These are phyloP conservation scores for Blastobotrys chiropterorum DNA, from an alignment of 805 yeast species.

Conservation along the genomic window DNA sequence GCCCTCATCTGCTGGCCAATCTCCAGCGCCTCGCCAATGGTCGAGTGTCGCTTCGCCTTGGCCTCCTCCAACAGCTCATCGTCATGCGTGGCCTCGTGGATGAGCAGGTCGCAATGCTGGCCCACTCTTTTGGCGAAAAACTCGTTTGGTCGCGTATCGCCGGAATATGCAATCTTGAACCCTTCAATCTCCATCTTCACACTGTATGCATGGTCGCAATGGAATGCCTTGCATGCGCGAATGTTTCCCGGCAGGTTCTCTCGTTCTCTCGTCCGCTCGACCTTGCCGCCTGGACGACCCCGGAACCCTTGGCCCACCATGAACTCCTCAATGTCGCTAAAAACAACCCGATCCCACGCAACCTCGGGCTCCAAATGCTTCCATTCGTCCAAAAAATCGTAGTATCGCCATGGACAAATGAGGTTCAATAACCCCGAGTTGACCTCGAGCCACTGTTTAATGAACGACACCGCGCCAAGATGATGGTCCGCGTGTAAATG, in stretches of 20 bases:
- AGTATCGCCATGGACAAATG: conserved; percentile 70
- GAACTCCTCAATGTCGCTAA: conserved; percentile 58
- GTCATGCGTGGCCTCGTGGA: conserved; percentile 92
- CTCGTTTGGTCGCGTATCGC: conserved; percentile 85
- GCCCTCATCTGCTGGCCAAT: conserved; percentile 70
- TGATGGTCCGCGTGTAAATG: conserved; percentile 98
- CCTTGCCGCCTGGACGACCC: too few relatives aligned
- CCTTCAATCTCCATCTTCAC: conserved; percentile 46
- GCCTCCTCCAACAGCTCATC: conserved; percentile 77
- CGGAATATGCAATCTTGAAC: conserved; percentile 82
- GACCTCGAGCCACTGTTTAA: conserved; percentile 53
- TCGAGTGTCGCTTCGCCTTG: conserved; percentile 72
- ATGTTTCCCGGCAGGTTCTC: conserved; percentile 25
- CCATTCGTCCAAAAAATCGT: conserved; percentile 67
- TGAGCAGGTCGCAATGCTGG: conserved; percentile 56
- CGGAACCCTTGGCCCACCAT: conserved; percentile 33
- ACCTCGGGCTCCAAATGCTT: conserved; percentile 37
- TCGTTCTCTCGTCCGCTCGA: conserved; percentile 11
- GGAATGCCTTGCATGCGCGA: conserved; percentile 68
- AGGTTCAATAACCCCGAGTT: conserved; percentile 39
- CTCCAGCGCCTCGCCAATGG: conserved; percentile 77
- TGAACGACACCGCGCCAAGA: conserved; percentile 67
- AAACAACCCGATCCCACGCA: conserved; percentile 40
- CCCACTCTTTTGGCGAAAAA: conserved; percentile 62
- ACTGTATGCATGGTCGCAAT: conserved; percentile 79